Conservation (phyloP, 257 asterid genomes). For the Solanum piurae region DNA sequence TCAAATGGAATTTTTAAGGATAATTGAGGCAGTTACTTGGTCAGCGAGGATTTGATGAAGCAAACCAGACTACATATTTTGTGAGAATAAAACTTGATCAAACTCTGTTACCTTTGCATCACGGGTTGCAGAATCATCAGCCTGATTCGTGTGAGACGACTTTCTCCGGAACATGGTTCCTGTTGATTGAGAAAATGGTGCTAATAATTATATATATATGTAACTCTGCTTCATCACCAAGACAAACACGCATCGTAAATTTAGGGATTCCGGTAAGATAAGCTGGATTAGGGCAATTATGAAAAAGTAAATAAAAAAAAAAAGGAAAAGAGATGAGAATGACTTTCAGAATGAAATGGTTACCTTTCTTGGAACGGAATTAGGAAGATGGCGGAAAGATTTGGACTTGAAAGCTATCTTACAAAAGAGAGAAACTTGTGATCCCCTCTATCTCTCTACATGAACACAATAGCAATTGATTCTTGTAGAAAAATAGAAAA, state of each 20-base stretch:
- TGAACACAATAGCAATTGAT: neutral
- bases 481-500: no score
- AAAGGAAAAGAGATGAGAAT: neutral
- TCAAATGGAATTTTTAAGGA: neutral
- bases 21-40: neutral
- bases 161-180: slow-evolving; percentile 58
- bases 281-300: neutral
- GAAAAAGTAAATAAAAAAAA: neutral
- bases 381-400: neutral
- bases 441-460: neutral
- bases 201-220: neutral
- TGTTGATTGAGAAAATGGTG: neutral
- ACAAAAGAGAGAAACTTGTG: neutral
- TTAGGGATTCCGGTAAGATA: neutral
- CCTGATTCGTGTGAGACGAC: slow-evolving; percentile 28
- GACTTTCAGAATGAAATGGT: neutral
- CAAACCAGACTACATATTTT: neutral
- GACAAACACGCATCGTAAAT: neutral
- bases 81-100: neutral
- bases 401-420: neutral
- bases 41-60: neutral
- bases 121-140: slow-evolving; percentile 24
- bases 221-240: neutral
- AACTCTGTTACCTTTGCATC: slow-evolving; percentile 46
- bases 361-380: neutral